phyloP scores from a whole-genome alignment of 139 green algal species.

The Picochlorum sp. region DNA sequence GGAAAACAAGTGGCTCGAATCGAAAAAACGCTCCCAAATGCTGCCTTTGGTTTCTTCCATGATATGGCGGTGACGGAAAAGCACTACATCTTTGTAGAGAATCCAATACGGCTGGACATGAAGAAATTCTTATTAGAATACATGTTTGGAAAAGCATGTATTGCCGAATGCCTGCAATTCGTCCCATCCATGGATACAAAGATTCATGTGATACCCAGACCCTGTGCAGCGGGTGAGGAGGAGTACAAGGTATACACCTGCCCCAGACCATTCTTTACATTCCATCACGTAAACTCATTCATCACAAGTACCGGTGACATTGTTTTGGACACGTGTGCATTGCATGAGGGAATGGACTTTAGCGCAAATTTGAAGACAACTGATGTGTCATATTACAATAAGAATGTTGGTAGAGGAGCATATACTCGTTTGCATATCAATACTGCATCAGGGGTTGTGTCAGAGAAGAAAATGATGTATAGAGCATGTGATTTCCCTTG shows the following conservation, averaged over 20 bases:
- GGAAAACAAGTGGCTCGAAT: slow-evolving; percentile 9
- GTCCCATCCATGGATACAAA: slow-evolving; percentile 10
- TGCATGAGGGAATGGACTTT: slow-evolving; percentile 22
- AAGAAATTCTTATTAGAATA: slow-evolving; percentile 34
- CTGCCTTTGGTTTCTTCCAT: slow-evolving; percentile 44
- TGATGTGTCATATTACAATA: slow-evolving; percentile 12
- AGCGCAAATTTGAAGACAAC: slow-evolving; percentile 16
- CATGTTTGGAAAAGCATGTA: slow-evolving; percentile 29
- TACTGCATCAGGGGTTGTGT: slow-evolving; percentile 9
- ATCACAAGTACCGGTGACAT: slow-evolving; percentile 15
- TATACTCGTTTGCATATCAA: slow-evolving; percentile 26
- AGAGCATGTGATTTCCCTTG: slow-evolving; percentile 33
- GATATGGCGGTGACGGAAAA: slow-evolving; percentile 40
- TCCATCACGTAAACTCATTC: slow-evolving; percentile 32
- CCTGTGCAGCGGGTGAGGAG: slow-evolving; percentile 2
- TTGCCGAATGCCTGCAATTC: slow-evolving; percentile 43
- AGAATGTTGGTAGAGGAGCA: slow-evolving; percentile 19
- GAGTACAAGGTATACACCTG: slow-evolving; percentile 1
- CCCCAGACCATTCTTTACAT: slow-evolving; percentile 20
- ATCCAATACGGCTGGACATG: slow-evolving; percentile 37
- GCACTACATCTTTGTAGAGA: slow-evolving; percentile 45
- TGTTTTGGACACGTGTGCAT: slow-evolving; percentile 27
- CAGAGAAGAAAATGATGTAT: slow-evolving; percentile 19
- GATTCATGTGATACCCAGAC: slow-evolving; percentile 36
- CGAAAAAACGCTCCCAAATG: slow-evolving; percentile 14